Conservation (phyloP, 2,329 filamentous ascomycete species). For the Massarina eburnea region DNA sequence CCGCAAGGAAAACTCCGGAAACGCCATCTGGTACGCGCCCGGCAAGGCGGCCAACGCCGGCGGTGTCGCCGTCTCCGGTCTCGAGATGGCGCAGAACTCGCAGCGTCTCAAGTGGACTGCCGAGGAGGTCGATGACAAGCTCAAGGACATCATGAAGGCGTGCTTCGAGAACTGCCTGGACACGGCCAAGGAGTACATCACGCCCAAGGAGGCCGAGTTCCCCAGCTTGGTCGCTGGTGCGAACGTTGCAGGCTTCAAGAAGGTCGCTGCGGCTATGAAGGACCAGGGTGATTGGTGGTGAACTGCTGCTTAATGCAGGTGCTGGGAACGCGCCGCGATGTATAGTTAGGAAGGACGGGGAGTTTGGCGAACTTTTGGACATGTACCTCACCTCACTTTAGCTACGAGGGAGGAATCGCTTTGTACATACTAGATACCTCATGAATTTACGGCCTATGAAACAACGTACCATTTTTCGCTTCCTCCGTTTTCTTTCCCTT, state of each 20-base stretch:
- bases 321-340: too few relatives aligned
- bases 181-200: conserved; percentile 87
- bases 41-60: conserved; percentile 96
- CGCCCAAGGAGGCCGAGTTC: conserved; percentile 75
- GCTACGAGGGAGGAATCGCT: too few relatives aligned
- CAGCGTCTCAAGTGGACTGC: conserved; percentile 79
- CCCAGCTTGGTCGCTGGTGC: conserved; percentile 88
- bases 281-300: conserved; percentile 67
- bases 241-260: conserved; percentile 97
- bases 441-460: too few relatives aligned
- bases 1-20: conserved; percentile 68
- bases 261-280: conserved; percentile 92
- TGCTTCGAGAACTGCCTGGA: conserved; percentile 87
- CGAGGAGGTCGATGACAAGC: conserved; percentile 87
- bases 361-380: too few relatives aligned
- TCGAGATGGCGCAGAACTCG: conserved; percentile 99
- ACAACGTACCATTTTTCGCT: too few relatives aligned
- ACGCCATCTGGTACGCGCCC: conserved; percentile 90
- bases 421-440: too few relatives aligned
- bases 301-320: too few relatives aligned
- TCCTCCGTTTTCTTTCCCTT: too few relatives aligned
- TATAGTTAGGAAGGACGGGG: too few relatives aligned
- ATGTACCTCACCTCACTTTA: too few relatives aligned
- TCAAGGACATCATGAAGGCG: conserved; percentile 92
- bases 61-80: conserved; percentile 93